phyloP scores from a whole-genome alignment of 2,329 filamentous ascomycete species.

The Colletotrichum somersetense region DNA sequence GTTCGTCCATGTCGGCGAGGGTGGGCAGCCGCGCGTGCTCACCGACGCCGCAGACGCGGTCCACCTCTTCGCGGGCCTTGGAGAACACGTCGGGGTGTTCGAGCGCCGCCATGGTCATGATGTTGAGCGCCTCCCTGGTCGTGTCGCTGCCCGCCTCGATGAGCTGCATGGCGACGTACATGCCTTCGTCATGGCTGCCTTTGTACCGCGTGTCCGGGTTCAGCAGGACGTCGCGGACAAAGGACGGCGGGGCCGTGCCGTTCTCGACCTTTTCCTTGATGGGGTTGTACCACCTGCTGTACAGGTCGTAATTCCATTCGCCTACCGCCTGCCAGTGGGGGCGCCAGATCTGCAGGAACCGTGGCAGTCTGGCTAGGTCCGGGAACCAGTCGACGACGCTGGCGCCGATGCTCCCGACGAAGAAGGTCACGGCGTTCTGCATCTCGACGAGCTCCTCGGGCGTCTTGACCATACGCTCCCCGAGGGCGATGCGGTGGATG shows the following conservation, averaged over 20 bases:
- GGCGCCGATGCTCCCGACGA: conserved; percentile 51
- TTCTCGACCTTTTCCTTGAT: conserved; percentile 44
- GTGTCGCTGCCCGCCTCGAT: conserved; percentile 61
- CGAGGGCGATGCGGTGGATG: conserved; percentile 52
- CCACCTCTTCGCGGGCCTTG: conserved; percentile 57
- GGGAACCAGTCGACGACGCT: conserved; percentile 56
- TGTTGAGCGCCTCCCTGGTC: conserved; percentile 53
- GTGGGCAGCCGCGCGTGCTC: conserved; percentile 54
- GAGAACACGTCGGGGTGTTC: conserved; percentile 51
- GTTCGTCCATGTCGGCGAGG: conserved; percentile 53
- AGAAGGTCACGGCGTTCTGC: conserved; percentile 52
- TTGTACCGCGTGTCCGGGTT: conserved; percentile 46
- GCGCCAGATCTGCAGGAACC: conserved; percentile 49
- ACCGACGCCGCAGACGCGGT: conserved; percentile 53
- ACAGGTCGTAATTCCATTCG: conserved; percentile 51
- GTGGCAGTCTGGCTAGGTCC: conserved; percentile 48
- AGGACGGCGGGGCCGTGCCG: conserved; percentile 51
- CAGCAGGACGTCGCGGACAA: conserved; percentile 51
- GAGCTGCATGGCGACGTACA: conserved; percentile 52
- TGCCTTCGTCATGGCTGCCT: conserved; percentile 52
- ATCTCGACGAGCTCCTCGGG: conserved; percentile 52
- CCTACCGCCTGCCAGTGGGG: conserved; percentile 51
- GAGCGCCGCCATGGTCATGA: conserved; percentile 48
- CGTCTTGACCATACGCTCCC: conserved; percentile 49
- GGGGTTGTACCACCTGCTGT: conserved; percentile 51